Evolutionary conservation across 2,329 filamentous ascomycete species (phyloP).

Genomic region (Colletotrichum sp.): DNA sequence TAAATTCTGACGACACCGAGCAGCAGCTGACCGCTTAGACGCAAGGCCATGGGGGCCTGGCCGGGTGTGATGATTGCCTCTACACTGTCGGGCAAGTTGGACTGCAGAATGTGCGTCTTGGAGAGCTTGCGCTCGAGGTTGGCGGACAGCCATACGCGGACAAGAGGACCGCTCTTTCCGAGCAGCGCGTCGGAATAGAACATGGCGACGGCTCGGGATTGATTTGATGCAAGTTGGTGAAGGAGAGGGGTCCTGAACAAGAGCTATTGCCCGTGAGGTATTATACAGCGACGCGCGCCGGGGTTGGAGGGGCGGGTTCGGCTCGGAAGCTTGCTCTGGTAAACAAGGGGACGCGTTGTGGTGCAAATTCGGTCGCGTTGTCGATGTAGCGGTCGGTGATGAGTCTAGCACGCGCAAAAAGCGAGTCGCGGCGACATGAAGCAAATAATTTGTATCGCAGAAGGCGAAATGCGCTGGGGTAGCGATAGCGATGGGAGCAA

Average conservation of each 20-base stretch:
- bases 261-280: conserved; percentile 10
- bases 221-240: not conserved
- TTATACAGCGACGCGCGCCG: conserved; percentile 19
- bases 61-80: conserved; percentile 92
- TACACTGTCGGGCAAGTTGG: conserved; percentile 93
- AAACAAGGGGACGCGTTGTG: conserved; percentile 29
- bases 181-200: conserved; percentile 97
- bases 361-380: conserved; percentile 21
- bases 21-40: conserved; percentile 90
- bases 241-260: not conserved
- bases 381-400: not conserved
- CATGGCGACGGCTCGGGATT: conserved; percentile 61
- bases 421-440: conserved; percentile 20
- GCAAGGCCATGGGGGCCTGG: conserved; percentile 92
- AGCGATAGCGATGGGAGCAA: conserved; percentile 19
- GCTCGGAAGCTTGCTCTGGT: conserved; percentile 18
- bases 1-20: conserved; percentile 98
- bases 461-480: conserved; percentile 5
- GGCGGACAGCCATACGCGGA: conserved; percentile 96
- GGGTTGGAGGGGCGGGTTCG: conserved; percentile 7
- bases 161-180: conserved; percentile 95
- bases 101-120: conserved; percentile 93
- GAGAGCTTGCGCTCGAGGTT: conserved; percentile 98
- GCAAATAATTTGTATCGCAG: conserved; percentile 16
- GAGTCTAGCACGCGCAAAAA: conserved; percentile 15